A percentile compares a stretch with the other conserved stretches of the same genome.
phyloP scores from a whole-genome alignment of 2,329 filamentous ascomycete genomes.

The Xylariaceae sp. region DNA sequence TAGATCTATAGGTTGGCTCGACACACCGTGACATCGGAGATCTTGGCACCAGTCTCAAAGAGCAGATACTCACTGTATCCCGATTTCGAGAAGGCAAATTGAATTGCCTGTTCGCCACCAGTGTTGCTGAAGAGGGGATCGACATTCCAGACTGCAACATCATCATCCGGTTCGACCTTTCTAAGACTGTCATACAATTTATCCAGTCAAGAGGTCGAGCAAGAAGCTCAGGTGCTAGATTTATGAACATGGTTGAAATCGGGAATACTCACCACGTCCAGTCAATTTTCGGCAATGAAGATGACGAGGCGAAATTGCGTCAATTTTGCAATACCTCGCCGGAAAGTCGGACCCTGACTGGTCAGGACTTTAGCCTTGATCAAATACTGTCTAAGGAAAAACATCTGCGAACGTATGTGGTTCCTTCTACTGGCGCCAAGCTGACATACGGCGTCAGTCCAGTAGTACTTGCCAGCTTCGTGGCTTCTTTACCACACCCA shows the following conservation, averaged over 20 bases:
- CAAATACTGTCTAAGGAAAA: conserved; percentile 48
- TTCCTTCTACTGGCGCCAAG: conserved; percentile 67
- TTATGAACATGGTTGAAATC: conserved; percentile 77
- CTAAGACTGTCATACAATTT: conserved; percentile 87
- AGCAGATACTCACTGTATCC: conserved; percentile 70
- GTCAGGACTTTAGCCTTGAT: conserved; percentile 53
- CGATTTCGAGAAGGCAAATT: conserved; percentile 55
- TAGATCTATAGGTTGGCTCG: too few species aligned
- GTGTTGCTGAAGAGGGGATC: conserved; percentile 63
- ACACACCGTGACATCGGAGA: conserved; percentile 44
- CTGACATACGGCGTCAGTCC: conserved; percentile 75
- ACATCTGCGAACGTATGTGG: conserved; percentile 49
- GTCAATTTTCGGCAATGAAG: conserved; percentile 54
- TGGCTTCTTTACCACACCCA: conserved; percentile 58
- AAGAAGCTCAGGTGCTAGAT: conserved; percentile 70
- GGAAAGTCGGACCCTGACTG: conserved; percentile 64
- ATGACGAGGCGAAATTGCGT: conserved; percentile 62
- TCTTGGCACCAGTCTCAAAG: conserved; percentile 61
- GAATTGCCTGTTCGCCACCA: conserved; percentile 64
- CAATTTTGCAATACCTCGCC: conserved; percentile 72
- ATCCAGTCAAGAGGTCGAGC: conserved; percentile 90
- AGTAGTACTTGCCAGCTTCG: conserved; percentile 67
- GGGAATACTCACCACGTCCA: conserved; percentile 59
- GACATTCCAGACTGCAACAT: conserved; percentile 66
- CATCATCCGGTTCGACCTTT: conserved; percentile 77